phyloP scores from a whole-genome alignment of 345 rosid species.

The Pseudoturritis turrita region DNA sequence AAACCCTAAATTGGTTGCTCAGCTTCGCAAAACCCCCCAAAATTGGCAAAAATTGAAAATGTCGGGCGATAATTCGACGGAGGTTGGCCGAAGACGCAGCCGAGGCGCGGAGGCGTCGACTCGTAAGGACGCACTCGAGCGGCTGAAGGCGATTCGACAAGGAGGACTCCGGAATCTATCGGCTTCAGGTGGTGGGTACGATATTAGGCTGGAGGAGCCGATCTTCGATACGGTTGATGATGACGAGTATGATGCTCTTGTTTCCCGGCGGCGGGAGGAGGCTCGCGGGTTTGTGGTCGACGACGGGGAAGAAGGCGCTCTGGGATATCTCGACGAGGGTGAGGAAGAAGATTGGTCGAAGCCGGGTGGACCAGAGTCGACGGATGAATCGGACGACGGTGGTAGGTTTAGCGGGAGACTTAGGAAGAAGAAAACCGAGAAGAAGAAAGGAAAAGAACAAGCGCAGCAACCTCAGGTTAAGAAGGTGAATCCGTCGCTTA shows the following conservation, averaged over 20 bases:
- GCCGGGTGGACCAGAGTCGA: conserved; percentile 49
- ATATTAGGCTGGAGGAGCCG: conserved; percentile 63
- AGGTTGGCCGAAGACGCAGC: conserved; percentile 41
- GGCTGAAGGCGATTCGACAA: conserved; percentile 65
- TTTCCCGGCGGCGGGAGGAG: conserved; percentile 74
- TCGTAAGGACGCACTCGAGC: conserved; percentile 63
- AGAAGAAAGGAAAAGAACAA: conserved; percentile 40
- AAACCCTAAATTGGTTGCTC: neutral
- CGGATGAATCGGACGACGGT: conserved; percentile 62
- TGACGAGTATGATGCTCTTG: conserved; percentile 69
- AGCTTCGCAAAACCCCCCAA: neutral
- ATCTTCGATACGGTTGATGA: conserved; percentile 74
- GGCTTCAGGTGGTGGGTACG: conserved; percentile 48
- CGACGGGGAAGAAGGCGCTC: conserved; percentile 68
- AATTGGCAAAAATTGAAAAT: neutral
- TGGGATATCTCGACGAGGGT: conserved; percentile 83
- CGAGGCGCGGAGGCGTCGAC: conserved; percentile 50
- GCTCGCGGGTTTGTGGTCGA: conserved; percentile 70
- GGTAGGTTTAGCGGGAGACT: conserved; percentile 36
- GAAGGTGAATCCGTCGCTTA: conserved; percentile 53
- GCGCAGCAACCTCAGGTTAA: conserved; percentile 32
- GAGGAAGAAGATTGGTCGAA: conserved; percentile 92
- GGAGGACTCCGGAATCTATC: conserved; percentile 60
- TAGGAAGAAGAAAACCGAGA: conserved; percentile 53
- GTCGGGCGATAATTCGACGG: conserved; percentile 45